phyloP scores from a whole-genome alignment of 2,329 filamentous ascomycete species.

The Sclerotinia trifoliorum region DNA sequence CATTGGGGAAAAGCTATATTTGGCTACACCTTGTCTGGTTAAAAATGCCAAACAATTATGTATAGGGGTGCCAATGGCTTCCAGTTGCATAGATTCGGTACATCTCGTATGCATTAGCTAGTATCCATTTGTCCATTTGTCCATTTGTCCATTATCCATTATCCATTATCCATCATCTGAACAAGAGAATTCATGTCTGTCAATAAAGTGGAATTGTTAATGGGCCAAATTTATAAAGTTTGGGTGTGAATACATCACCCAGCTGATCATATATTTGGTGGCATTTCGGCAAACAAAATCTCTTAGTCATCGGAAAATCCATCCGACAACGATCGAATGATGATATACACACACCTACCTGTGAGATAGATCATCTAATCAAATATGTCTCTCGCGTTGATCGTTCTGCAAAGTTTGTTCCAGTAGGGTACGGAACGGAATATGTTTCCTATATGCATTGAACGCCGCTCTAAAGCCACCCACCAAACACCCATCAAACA shows the following conservation, averaged over 20 bases:
- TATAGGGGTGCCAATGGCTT: too few species aligned
- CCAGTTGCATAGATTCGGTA: not conserved
- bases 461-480: slow-evolving; percentile 1
- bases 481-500: too few species aligned
- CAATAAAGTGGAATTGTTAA: too few species aligned
- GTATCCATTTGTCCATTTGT: too few species aligned
- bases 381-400: not conserved
- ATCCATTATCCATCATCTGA: too few species aligned
- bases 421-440: too few species aligned
- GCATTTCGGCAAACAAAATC: not conserved
- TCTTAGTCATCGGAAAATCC: not conserved
- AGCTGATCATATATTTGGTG: not conserved
- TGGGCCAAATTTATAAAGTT: too few species aligned
- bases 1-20: not conserved
- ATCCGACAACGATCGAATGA: not conserved
- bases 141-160: too few species aligned
- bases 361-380: not conserved
- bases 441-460: not conserved
- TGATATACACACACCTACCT: not conserved
- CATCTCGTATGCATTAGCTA: not conserved
- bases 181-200: too few species aligned
- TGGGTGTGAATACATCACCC: not conserved
- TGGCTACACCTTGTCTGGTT: not conserved
- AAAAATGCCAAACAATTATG: not conserved
- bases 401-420: not conserved